Base-by-base conservation (phyloP, 2,329 filamentous ascomycete species). In the Verticillium isaacii region DNA sequence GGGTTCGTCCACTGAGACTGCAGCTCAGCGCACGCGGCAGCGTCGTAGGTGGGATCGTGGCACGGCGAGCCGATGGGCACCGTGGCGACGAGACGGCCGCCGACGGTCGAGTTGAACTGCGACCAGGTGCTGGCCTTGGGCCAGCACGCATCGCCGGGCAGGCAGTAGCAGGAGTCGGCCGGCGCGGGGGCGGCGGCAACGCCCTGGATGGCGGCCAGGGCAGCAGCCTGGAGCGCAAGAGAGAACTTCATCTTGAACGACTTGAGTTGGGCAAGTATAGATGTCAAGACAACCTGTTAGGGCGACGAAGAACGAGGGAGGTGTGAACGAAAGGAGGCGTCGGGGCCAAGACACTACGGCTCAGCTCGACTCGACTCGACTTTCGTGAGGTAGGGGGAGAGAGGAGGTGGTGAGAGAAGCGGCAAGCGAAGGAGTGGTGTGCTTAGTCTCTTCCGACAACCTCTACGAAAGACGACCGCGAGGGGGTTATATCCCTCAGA, bases 61-160 rank as follows among this genome's bases (percentile, higher is more conserved):
- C 85, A 89, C 0, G 79, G 73, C 3, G 78, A 70, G 0, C 77
- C 85, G 2, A 86, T 67, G 0, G 85, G 85, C 3, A 79, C 70
- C 0, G 81, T 85, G 9, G 78, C 75, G 39, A 88, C 74, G 29
- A 88, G 73, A 5, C 73, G 74, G 0, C 83, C 84, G 23, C 74
- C 72, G 2, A 87, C 73, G 1, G 84, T 80, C 8, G 69, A 58
- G 66, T 88, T 86, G 58, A 89, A 77, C 0, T 65, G 60, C 3
- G 72, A 65, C 85, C 85, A 89, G 5, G 72, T 68, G 1, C 66
- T 56, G 0, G 65, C n/a, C 0, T 72, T 71, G 0, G 86, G 86
- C 84, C 86, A 89, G 67, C 77, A 80, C 0, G 65, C 14, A 60
- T 87, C 82, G 14, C 78, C 79, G 0, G 85, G 84, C 39, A 81